Evolutionary conservation across 164 flowering plant genomes (phyloP).

Genomic region (Tinospora cordifolia): DNA sequence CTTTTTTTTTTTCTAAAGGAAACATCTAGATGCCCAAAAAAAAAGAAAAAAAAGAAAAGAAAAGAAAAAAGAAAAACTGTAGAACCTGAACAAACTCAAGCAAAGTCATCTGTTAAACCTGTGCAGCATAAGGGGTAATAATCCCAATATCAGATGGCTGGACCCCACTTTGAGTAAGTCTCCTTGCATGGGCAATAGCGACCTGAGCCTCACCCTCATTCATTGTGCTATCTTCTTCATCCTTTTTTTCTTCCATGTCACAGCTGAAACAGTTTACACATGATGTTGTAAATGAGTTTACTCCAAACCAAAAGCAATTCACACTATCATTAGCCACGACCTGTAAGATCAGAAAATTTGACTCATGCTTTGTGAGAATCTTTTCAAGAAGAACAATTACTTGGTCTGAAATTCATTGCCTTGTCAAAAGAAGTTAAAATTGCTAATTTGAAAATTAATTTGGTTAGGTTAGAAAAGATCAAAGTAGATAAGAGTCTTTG

Average conservation of each 20-base stretch:
- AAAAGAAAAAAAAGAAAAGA: too few species aligned
- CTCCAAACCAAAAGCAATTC: background rate
- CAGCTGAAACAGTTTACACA: constrained; percentile 43
- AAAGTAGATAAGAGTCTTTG: background rate
- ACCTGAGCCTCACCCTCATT: constrained; percentile 99
- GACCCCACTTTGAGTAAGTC: constrained; percentile 78
- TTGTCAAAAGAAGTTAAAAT: background rate
- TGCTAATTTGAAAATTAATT: background rate
- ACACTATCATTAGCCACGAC: background rate
- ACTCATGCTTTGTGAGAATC: background rate
- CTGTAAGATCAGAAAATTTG: background rate
- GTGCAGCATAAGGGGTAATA: constrained; percentile 95
- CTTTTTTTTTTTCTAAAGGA: background rate
- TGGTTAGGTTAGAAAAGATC: background rate
- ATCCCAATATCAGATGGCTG: constrained; percentile 83
- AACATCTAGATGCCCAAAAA: too few species aligned
- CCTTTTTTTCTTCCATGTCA: constrained; percentile 99
- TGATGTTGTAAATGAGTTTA: background rate
- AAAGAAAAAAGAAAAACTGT: background rate
- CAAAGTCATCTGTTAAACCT: constrained; percentile 35
- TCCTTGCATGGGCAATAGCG: constrained; percentile 87
- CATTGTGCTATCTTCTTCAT: constrained; percentile 95
- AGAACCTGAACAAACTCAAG: background rate
- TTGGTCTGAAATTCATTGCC: too few species aligned
- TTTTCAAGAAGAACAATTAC: too few species aligned